phyloP scores from a whole-genome alignment of 176 grass and related monocot species.

The Olyra latifolia region DNA sequence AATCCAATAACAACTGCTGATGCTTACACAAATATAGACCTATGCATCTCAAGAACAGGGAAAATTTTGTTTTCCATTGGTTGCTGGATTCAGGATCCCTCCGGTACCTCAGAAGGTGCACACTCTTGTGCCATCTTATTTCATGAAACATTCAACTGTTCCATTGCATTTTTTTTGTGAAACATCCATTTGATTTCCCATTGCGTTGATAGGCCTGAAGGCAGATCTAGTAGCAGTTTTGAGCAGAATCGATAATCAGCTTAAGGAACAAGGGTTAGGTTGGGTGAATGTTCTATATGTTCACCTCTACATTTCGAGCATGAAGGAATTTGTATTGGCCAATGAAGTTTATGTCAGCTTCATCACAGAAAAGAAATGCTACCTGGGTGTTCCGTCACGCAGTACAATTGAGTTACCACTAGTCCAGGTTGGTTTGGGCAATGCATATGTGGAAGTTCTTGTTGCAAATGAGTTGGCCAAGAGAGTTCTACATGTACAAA shows the following conservation, averaged over 20 bases:
- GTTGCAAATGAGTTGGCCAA: conserved; percentile 68
- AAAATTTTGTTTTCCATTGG: conserved; percentile 67
- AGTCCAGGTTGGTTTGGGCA: conserved; percentile 53
- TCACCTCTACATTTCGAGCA: conserved; percentile 95
- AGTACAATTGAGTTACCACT: conserved; percentile 94
- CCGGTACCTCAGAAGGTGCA: conserved; percentile 55
- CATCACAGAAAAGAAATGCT: conserved; percentile 82
- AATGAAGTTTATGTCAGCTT: conserved; percentile 94
- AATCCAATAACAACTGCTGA: conserved; percentile 30
- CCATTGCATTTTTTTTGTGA: conserved; percentile 8
- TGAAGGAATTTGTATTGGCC: conserved; percentile 77
- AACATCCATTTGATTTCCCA: conserved; percentile 11
- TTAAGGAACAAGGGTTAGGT: conserved; percentile 66
- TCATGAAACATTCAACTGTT: neutral
- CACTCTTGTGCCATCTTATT: conserved; percentile 3
- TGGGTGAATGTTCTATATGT: conserved; percentile 92
- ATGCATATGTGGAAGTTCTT: conserved; percentile 84
- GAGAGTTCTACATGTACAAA: conserved; percentile 97
- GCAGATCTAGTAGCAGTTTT: conserved; percentile 70
- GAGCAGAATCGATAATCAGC: conserved; percentile 70
- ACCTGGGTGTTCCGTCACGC: conserved; percentile 83
- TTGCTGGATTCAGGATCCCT: conserved; percentile 66
- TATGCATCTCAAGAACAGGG: conserved; percentile 64
- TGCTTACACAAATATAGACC: conserved; percentile 32
- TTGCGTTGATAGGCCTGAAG: conserved; percentile 59